phyloP scores from a whole-genome alignment of 1,284 basidiomycete genomes.

The Ganoderma lingzhi region DNA sequence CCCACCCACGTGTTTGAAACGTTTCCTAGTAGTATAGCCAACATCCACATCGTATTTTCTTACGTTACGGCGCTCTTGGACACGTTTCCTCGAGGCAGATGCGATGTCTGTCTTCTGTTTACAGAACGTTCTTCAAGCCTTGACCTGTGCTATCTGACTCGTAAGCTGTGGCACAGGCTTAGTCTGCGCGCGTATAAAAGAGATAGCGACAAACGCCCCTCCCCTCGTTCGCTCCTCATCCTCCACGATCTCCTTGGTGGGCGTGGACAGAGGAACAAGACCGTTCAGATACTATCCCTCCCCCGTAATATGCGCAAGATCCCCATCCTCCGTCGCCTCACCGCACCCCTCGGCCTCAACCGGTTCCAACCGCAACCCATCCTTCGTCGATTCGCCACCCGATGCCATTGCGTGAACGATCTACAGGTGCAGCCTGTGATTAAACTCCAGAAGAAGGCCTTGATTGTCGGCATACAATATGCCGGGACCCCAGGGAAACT shows the following conservation, averaged over 20 bases:
- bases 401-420: neutral
- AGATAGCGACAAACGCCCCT: neutral
- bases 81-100: neutral
- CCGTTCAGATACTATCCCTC: neutral
- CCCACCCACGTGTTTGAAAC: constrained; percentile 2
- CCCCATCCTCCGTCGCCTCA: constrained; percentile 1
- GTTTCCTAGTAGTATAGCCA: neutral
- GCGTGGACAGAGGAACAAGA: neutral
- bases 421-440: neutral
- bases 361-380: neutral
- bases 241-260: neutral
- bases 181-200: neutral
- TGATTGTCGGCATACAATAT: constrained; percentile 3
- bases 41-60: neutral
- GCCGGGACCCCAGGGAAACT: neutral
- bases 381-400: neutral
- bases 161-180: neutral
- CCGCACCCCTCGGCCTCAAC: neutral
- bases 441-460: neutral
- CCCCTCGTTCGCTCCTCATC: neutral
- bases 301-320: neutral
- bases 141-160: neutral
- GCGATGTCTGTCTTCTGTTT: neutral
- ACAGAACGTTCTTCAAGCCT: neutral
- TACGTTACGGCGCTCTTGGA: neutral